Conservation (phyloP, 176 grass and related monocot genomes). For the Stipa capillata region DNA sequence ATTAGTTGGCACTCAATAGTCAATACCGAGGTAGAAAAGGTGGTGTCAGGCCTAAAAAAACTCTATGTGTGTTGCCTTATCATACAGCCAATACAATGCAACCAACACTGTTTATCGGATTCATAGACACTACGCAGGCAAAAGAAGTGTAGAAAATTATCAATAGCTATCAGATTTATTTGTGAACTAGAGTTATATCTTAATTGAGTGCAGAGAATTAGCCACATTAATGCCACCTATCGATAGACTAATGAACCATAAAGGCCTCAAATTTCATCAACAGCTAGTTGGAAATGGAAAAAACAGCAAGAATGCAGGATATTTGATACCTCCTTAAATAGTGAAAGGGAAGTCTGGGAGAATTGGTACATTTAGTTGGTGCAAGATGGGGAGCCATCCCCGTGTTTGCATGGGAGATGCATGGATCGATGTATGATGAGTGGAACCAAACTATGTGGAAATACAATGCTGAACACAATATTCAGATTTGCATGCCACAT, state of each 20-base stretch:
- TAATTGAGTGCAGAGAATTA: neutral
- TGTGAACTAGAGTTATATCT: neutral
- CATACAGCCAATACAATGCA: neutral
- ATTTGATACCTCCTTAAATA: no score
- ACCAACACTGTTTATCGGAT: neutral
- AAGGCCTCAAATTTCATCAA: neutral
- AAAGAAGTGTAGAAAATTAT: neutral
- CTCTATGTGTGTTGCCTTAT: neutral
- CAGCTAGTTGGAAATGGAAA: neutral
- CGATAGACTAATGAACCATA: neutral
- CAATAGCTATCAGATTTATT: neutral
- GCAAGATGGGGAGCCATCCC: neutral
- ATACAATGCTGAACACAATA: neutral
- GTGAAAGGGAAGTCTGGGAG: no score
- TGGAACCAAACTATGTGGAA: neutral
- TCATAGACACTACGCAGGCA: neutral
- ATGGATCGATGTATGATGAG: neutral
- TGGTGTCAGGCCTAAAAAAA: neutral
- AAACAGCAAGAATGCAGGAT: no score
- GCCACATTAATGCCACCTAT: neutral
- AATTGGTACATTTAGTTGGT: neutral
- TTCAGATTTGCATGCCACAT: neutral
- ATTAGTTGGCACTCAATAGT: neutral
- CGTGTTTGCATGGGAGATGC: neutral
- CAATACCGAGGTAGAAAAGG: neutral